A percentile compares a stretch with the other conserved stretches of the same genome.
These are phyloP conservation scores for Cetraspora pellucida DNA, from an alignment of 192 early-diverging fungal genomes.

Conservation along the genomic window DNA sequence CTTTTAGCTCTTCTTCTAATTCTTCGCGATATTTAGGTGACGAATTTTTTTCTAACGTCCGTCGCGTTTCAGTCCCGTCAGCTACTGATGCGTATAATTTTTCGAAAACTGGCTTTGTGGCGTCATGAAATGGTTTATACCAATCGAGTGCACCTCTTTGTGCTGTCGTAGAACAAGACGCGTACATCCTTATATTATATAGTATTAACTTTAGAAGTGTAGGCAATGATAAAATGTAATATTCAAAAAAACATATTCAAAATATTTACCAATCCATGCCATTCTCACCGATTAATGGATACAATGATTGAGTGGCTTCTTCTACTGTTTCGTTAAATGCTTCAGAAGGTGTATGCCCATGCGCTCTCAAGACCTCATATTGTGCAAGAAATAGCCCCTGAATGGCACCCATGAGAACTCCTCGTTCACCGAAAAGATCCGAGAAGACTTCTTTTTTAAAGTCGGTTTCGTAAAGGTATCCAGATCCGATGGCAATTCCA, in stretches of 20 bases:
- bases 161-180: conserved; percentile 96
- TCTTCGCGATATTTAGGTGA: conserved; percentile 89
- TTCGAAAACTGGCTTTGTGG: conserved; percentile 92
- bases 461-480: conserved; percentile 97
- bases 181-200: conserved; percentile 83
- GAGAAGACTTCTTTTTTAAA: conserved; percentile 97
- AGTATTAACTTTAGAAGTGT: neutral
- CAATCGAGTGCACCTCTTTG: conserved; percentile 97
- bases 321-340: conserved; percentile 99
- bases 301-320: conserved; percentile 97
- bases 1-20: conserved; percentile 87
- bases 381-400: conserved; percentile 95
- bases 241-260: neutral
- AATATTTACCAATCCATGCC: conserved; percentile 75
- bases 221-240: neutral
- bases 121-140: conserved; percentile 90
- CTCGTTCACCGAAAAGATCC: conserved; percentile 95
- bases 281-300: conserved; percentile 92
- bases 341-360: conserved; percentile 95
- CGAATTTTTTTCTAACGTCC: conserved; percentile 87
- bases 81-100: conserved; percentile 85
- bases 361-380: conserved; percentile 92
- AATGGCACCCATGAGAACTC: conserved; percentile 97
- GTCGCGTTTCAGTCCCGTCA: conserved; percentile 84
- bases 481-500: conserved; percentile 92